These are phyloP conservation scores for Gynochthodes officinalis DNA, from an alignment of 257 asterid genomes.

Conservation along the genomic window DNA sequence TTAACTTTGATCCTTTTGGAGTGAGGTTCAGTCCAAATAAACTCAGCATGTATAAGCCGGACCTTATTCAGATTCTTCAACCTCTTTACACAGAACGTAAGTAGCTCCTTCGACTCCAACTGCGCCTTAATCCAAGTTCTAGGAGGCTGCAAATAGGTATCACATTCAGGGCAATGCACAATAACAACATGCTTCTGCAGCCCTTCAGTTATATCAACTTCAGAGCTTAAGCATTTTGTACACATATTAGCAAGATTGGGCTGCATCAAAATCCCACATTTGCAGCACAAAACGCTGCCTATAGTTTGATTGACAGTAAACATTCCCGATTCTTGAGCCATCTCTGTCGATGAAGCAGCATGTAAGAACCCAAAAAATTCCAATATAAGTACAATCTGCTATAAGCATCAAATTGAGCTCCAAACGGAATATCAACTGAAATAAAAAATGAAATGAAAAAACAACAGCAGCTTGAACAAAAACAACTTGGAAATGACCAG, in stretches of 20 bases:
- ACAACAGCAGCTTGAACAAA: neutral
- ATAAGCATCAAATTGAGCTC: neutral
- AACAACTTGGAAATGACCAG: neutral
- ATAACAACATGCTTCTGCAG: conserved; percentile 29
- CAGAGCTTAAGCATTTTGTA: conserved; percentile 26
- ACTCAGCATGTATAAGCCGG: conserved; percentile 27
- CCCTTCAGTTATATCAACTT: conserved; percentile 33
- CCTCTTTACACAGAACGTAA: conserved; percentile 33
- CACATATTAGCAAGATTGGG: conserved; percentile 43
- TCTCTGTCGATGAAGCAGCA: neutral
- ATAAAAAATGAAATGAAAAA: neutral
- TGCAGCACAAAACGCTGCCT: conserved; percentile 39
- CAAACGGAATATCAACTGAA: neutral
- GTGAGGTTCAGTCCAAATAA: conserved; percentile 36
- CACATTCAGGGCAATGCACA: conserved; percentile 36
- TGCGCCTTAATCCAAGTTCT: conserved; percentile 34
- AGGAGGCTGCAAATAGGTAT: conserved; percentile 34
- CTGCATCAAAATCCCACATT: conserved; percentile 38
- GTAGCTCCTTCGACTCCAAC: conserved; percentile 35
- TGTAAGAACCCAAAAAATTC: neutral
- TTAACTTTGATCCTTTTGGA: conserved; percentile 34
- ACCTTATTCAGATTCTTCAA: conserved; percentile 31
- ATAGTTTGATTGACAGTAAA: conserved; percentile 28
- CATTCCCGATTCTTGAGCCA: conserved; percentile 36
- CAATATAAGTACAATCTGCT: neutral